Base-by-base conservation (phyloP, 768 basidiomycete genomes). In the Cyclocybe cylindracea region DNA sequence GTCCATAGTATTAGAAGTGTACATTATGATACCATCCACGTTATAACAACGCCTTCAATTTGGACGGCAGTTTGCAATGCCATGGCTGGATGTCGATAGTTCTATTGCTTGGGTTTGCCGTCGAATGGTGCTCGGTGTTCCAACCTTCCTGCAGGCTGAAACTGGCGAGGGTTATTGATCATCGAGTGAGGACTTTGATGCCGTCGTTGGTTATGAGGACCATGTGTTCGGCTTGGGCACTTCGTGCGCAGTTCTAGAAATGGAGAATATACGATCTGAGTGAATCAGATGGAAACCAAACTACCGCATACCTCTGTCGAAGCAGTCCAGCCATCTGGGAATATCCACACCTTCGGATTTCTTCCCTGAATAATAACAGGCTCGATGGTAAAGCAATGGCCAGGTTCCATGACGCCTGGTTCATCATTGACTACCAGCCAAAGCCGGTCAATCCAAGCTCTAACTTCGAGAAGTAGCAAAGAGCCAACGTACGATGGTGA, bases 301-400 rank as follows among this genome's bases (percentile, higher is more conserved):
- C 11, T 49, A 7, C 1, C 9, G 51, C 81, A 48, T 62, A 85
- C 94, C 75, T 89, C 85, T 0, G 93, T 94, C 0, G 89, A 89
- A n/a, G 88, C 85, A 2, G 92, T 94, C 94, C 94, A 96, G 19
- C 90, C 91, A 63, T 96, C 94, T 2, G 90, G 90, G 66, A 91
- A 95, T 51, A 91, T 81, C 82, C 86, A 87, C 2, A 83, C 82
- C 19, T 70, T 64, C 0, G 91, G 76, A 50, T 89, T 76, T 5
- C 71, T 66, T 9, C 93, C 93, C 70, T 93, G 89, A 10, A 95
- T 78, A 32, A 96, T 73, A 42, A 78, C 77, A 3, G 93, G 93
- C 87, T 97, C 94, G 37, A 97, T 94, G 0, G 94, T 96, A 61
- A 97, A 96, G 62, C 91, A 92, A 65, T 96, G 85, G 0, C 94